phyloP scores from a whole-genome alignment of 2,329 filamentous ascomycete species.

The Cladosporium sp. region DNA sequence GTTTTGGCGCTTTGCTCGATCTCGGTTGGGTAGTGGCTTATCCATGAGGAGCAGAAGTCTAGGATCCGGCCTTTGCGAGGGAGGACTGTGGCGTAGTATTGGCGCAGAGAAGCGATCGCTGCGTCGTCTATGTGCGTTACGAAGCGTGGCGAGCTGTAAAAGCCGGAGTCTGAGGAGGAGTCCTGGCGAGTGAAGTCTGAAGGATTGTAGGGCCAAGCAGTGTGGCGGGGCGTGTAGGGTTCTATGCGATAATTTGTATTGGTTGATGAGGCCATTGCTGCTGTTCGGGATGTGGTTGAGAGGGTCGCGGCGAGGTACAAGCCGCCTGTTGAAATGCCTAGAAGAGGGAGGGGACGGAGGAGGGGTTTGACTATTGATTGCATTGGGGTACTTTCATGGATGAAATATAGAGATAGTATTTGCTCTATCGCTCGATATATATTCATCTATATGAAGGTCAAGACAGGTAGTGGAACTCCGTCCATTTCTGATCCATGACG shows the following conservation, averaged over 20 bases:
- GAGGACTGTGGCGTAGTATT: constrained; percentile 45
- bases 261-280: neutral
- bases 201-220: constrained; percentile 32
- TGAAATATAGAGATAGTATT: no score
- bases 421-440: no score
- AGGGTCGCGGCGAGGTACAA: constrained; percentile 16
- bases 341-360: constrained; percentile 18
- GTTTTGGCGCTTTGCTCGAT: constrained; percentile 21
- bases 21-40: constrained; percentile 41
- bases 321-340: constrained; percentile 17
- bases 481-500: no score
- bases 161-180: constrained; percentile 31
- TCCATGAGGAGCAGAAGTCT: constrained; percentile 51
- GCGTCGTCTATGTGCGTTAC: constrained; percentile 53
- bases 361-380: constrained; percentile 15
- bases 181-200: constrained; percentile 40
- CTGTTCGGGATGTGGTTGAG: constrained; percentile 1
- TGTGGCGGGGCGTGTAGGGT: constrained; percentile 28
- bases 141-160: constrained; percentile 44
- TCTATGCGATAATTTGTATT: constrained; percentile 19
- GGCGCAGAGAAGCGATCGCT: constrained; percentile 41
- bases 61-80: constrained; percentile 41
- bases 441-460: no score
- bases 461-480: no score
- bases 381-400: neutral